Percentiles rank a stretch among this genome's conserved stretches.
These are phyloP conservation scores for Alternaria brassicicola DNA, from an alignment of 2,329 filamentous ascomycete species.

Conservation along the genomic window DNA sequence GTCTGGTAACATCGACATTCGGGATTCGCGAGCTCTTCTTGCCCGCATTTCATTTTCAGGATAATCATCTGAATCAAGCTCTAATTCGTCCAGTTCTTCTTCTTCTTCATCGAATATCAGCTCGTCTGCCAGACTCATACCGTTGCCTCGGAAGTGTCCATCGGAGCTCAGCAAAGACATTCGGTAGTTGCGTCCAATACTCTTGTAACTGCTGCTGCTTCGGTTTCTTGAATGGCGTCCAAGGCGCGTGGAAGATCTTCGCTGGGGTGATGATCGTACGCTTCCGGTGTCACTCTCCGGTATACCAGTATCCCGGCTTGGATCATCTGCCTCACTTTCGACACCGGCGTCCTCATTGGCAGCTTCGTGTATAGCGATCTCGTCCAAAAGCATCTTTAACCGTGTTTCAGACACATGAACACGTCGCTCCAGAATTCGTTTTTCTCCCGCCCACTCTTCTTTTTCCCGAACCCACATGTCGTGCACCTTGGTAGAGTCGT, in stretches of 20 bases:
- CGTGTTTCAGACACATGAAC: constrained; percentile 89
- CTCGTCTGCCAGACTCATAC: constrained; percentile 86
- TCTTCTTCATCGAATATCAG: constrained; percentile 85
- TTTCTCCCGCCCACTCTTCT: constrained; percentile 82
- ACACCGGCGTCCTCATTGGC: constrained; percentile 43
- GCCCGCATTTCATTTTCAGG: constrained; percentile 51
- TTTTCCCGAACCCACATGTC: constrained; percentile 84
- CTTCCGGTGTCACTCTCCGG: constrained; percentile 72
- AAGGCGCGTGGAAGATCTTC: constrained; percentile 56
- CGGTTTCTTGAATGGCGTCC: constrained; percentile 64
- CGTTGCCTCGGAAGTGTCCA: constrained; percentile 64
- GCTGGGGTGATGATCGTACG: constrained; percentile 63
- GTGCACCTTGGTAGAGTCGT: constrained; percentile 79
- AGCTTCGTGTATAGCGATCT: constrained; percentile 75
- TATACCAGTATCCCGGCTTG: constrained; percentile 63
- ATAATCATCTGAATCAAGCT: constrained; percentile 72
- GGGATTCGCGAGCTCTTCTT: constrained; percentile 49
- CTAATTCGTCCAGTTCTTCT: constrained; percentile 54
- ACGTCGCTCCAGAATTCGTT: constrained; percentile 79
- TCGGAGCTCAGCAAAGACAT: constrained; percentile 69
- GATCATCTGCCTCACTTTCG: constrained; percentile 67
- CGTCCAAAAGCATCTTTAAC: constrained; percentile 81
- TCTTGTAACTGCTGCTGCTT: constrained; percentile 59
- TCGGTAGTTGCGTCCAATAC: constrained; percentile 64
- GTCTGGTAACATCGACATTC: constrained; percentile 50